Conservation (phyloP, 169 alveolate genomes). For the Plasmodium billcollinsi region DNA sequence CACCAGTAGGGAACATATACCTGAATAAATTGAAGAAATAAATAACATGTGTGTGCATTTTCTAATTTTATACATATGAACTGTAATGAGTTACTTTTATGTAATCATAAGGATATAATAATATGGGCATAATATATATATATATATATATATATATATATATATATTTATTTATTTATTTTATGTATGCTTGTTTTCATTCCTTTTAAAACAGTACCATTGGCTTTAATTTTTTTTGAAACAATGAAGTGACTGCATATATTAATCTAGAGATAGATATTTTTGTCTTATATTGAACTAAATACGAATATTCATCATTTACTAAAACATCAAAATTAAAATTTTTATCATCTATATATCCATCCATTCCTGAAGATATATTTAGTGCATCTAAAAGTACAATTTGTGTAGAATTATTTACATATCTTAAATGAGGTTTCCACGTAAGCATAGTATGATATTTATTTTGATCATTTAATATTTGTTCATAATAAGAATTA, state of each 20-base stretch:
- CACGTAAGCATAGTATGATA: constrained; percentile 58
- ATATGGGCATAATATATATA: not conserved
- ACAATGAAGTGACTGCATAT: constrained; percentile 61
- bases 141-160: constrained; percentile 1
- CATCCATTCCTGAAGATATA: constrained; percentile 71
- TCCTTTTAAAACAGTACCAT: constrained; percentile 27
- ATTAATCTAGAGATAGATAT: constrained; percentile 45
- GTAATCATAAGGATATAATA: too few species aligned
- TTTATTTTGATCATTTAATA: constrained; percentile 45
- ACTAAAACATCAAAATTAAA: constrained; percentile 56
- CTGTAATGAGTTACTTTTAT: not conserved
- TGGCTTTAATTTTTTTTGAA: constrained; percentile 45
- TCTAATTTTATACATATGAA: not conserved
- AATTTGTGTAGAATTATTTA: constrained; percentile 14
- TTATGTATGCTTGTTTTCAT: too few species aligned
- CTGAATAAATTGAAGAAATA: constrained; percentile 14
- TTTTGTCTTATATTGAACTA: constrained; percentile 58
- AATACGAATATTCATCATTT: constrained; percentile 59
- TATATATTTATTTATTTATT: not conserved
- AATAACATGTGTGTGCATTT: not conserved
- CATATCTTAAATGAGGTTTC: constrained; percentile 29
- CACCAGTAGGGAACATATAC: constrained; percentile 76
- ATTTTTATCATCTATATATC: constrained; percentile 67
- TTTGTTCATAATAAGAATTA: constrained; percentile 1
- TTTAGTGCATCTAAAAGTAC: constrained; percentile 67